Conservation (phyloP, 306 rosid genomes). For the Vigna hirtella region DNA sequence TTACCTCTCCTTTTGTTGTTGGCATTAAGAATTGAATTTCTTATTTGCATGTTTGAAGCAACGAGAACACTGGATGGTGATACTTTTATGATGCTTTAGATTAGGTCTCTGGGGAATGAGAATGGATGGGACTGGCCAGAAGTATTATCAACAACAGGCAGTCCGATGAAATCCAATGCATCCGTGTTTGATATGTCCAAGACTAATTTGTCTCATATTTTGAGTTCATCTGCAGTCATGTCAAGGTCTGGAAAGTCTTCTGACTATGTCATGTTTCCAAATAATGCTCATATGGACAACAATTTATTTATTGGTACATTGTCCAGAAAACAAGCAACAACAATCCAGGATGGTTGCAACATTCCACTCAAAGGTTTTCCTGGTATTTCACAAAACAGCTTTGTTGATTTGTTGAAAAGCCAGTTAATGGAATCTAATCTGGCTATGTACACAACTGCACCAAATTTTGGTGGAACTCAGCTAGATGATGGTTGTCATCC, state of each 20-base stretch:
- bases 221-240: constrained; percentile 50
- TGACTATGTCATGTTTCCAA: constrained; percentile 48
- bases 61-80: constrained; percentile 76
- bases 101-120: constrained; percentile 72
- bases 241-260: constrained; percentile 55
- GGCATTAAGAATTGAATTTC: constrained; percentile 66
- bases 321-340: constrained; percentile 51
- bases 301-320: constrained; percentile 50
- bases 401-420: constrained; percentile 38
- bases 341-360: constrained; percentile 46
- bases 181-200: constrained; percentile 50
- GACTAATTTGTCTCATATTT: constrained; percentile 49
- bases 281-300: constrained; percentile 45
- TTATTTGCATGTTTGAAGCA: constrained; percentile 73
- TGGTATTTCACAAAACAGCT: constrained; percentile 50
- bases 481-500: constrained; percentile 46
- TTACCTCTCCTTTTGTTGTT: constrained; percentile 40
- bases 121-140: constrained; percentile 88
- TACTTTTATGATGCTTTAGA: constrained; percentile 85
- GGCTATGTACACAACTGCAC: constrained; percentile 37
- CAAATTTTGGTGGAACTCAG: constrained; percentile 51
- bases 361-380: constrained; percentile 47
- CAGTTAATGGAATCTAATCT: constrained; percentile 42
- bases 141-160: constrained; percentile 61
- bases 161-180: constrained; percentile 55